A percentile compares a stretch with the other conserved stretches of the same genome.
phyloP scores from a whole-genome alignment of 2,329 filamentous ascomycete genomes.

The Alternaria postmessia region DNA sequence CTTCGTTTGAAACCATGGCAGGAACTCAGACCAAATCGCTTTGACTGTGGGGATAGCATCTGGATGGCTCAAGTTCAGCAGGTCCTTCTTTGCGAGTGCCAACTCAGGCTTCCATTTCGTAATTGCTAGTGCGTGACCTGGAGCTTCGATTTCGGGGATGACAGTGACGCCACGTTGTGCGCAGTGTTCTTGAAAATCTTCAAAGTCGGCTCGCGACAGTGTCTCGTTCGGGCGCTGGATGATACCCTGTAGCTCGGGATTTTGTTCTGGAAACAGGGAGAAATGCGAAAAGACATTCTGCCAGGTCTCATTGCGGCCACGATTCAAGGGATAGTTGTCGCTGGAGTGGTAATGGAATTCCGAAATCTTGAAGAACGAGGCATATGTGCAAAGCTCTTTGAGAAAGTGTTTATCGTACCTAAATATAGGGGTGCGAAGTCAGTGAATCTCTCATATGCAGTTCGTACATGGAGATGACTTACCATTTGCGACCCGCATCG shows the following conservation, averaged over 20 bases:
- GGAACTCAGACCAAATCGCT: slow-evolving; percentile 49
- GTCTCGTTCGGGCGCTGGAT: slow-evolving; percentile 49
- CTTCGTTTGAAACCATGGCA: slow-evolving; percentile 51
- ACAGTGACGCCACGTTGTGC: slow-evolving; percentile 48
- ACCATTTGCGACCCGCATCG: slow-evolving; percentile 56
- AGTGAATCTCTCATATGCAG: background rate
- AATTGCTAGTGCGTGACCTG: slow-evolving; percentile 48
- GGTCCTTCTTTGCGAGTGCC: slow-evolving; percentile 46
- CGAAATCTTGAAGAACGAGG: slow-evolving; percentile 59
- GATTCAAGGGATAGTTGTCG: slow-evolving; percentile 60
- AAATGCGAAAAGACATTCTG: slow-evolving; percentile 57
- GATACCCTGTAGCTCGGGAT: slow-evolving; percentile 44
- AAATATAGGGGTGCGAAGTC: background rate
- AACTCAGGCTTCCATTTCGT: slow-evolving; percentile 53
- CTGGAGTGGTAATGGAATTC: slow-evolving; percentile 61
- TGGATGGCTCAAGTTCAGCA: slow-evolving; percentile 48
- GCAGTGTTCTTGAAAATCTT: slow-evolving; percentile 47
- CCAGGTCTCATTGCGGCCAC: slow-evolving; percentile 58
- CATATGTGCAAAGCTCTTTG: slow-evolving; percentile 56
- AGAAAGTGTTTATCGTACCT: slow-evolving; percentile 52
- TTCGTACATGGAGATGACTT: background rate
- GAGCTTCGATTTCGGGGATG: slow-evolving; percentile 50
- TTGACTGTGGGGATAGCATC: slow-evolving; percentile 49
- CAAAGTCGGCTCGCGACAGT: slow-evolving; percentile 44
- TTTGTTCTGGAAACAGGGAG: slow-evolving; percentile 50